Conservation (phyloP, 148 eudicot genomes). For the Simmondsia chinensis region DNA sequence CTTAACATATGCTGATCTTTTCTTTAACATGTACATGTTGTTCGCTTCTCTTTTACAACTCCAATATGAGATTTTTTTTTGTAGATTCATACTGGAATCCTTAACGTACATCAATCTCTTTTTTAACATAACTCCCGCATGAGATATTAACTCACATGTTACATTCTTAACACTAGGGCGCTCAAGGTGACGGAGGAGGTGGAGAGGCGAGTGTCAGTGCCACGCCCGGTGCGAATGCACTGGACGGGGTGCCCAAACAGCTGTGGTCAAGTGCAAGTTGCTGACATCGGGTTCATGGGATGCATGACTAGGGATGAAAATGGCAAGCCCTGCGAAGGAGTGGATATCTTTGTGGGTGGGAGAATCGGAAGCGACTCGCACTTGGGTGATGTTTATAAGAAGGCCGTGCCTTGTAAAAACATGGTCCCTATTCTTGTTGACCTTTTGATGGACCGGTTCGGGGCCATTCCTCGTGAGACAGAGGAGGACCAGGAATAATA, state of each 20-base stretch:
- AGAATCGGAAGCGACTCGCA: slow-evolving; percentile 91
- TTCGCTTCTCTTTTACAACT: no score
- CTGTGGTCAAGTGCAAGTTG: slow-evolving; percentile 95
- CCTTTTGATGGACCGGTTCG: slow-evolving; percentile 54
- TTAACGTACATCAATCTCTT: no score
- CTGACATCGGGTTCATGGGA: slow-evolving; percentile 98
- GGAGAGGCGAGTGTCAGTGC: slow-evolving; percentile 44
- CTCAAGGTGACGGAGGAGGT: slow-evolving; percentile 82
- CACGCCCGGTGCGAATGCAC: slow-evolving; percentile 80
- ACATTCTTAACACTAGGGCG: no score
- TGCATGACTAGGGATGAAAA: slow-evolving; percentile 75
- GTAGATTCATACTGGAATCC: no score
- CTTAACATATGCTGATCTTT: no score
- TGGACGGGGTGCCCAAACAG: slow-evolving; percentile 95
- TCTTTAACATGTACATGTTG: no score
- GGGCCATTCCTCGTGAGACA: slow-evolving; percentile 56
- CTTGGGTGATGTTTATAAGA: slow-evolving; percentile 72
- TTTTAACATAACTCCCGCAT: no score
- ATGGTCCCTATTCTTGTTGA: slow-evolving; percentile 65
- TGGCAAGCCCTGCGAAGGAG: slow-evolving; percentile 85
- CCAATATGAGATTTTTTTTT: no score
- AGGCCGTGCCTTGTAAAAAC: slow-evolving; percentile 75
- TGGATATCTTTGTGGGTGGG: slow-evolving; percentile 72
- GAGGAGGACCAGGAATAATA: slow-evolving; percentile 56
- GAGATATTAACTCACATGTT: no score